Evolutionary conservation across 257 asterid genomes (phyloP).

Genomic region (Eucommia ulmoides): DNA sequence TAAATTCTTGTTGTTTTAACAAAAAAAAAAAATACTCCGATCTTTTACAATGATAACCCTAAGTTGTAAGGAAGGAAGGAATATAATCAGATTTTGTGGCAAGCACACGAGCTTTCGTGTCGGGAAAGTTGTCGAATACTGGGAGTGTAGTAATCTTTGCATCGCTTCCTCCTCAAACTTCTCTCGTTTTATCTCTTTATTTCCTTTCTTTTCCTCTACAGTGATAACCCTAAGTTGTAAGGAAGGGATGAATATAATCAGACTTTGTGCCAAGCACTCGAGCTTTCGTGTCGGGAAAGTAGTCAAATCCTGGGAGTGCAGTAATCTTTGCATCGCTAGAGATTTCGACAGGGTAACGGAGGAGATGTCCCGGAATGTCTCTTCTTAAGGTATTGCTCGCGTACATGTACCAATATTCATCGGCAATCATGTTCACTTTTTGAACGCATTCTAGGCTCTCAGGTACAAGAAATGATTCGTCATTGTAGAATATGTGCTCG

Average conservation of each 20-base stretch:
- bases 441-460: conserved; percentile 38
- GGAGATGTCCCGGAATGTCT: conserved; percentile 56
- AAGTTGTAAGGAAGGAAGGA: conserved; percentile 55
- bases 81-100: conserved; percentile 21
- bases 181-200: no score
- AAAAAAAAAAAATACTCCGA: no score
- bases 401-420: conserved; percentile 37
- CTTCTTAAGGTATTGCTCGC: conserved; percentile 16
- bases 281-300: conserved; percentile 56
- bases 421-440: conserved; percentile 35
- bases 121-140: conserved; percentile 36
- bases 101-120: conserved; percentile 47
- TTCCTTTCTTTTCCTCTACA: no score
- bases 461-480: conserved; percentile 30
- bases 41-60: no score
- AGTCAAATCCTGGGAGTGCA: conserved; percentile 30
- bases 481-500: conserved; percentile 47
- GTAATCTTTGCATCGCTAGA: conserved; percentile 31
- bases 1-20: no score
- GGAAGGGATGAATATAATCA: conserved; percentile 35
- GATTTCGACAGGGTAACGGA: conserved; percentile 44
- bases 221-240: conserved; percentile 49
- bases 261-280: conserved; percentile 34
- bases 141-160: conserved; percentile 43
- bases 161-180: no score